Evolutionary conservation across 2,329 filamentous ascomycete genomes (phyloP), one percentile per base, ranked within the genome.

Genomic region (Trichoderma sp.): DNA sequence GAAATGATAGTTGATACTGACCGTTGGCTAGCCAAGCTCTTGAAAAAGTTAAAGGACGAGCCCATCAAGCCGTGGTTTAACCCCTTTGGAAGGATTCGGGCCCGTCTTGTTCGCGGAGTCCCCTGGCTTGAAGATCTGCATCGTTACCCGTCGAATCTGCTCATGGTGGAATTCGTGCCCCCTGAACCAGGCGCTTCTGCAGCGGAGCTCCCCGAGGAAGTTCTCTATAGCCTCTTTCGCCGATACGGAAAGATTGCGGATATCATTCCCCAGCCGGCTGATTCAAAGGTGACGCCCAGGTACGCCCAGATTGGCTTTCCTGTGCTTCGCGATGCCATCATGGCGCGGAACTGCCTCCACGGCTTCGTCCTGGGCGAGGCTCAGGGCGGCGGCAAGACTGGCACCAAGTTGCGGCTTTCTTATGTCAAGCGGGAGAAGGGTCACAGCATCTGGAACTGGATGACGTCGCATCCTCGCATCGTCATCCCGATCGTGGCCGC

Each of bases 121-220:
- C 95, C 95, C 0, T 99, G 95, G 95, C 84, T 98, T 3, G 95
- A 98, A 73, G 95, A 99, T 74, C 80, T 99, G 30, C 90, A 92
- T 70, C 86, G 93, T 7, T 88, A 93, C 58, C 95, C 95, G 0
- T 92, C 88, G 65, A 82, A 82, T 47, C 84, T 91, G 30, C 73
- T 99, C 44, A 90, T 87, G 70, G 88, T 97, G 24, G 94, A 98
- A 73, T 98, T 97, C 69, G 83, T 94, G 7, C 87, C 93, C 4
- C 85, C 86, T 0, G 83, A 84, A 28, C 84, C 91, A 0, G 92
- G 91, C n/a, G 83, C 81, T 1, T 82, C 89, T 63, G 88, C 88
- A 0, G 87, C 89, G 7, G 93, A 97, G 71, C 78, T 98, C 19
- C 92, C 90, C 0, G 92, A 96, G 72, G 95, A 99, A 75, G 87